Conservation (phyloP, 192 early-diverging fungal species). For the Linnemannia elongata region DNA sequence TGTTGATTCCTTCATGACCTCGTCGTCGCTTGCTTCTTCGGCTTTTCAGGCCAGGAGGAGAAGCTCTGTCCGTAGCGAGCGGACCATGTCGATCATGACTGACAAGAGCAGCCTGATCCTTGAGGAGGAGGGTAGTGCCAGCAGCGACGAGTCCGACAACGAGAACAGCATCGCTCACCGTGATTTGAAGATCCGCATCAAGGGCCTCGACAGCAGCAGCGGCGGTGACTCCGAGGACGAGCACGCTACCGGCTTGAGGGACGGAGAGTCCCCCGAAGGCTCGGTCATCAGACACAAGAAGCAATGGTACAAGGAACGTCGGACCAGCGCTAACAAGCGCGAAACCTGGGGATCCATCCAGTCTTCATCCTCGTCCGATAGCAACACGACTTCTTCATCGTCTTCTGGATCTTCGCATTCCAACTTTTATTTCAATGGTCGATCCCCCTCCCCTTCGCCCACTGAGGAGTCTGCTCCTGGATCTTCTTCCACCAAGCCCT, state of each 20-base stretch:
- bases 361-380: conserved; percentile 38
- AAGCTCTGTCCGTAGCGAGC: conserved; percentile 18
- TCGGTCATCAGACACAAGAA: conserved; percentile 5
- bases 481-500: neutral
- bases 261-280: neutral
- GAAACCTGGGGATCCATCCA: conserved; percentile 45
- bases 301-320: conserved; percentile 30
- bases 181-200: neutral
- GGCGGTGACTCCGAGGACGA: neutral
- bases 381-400: conserved; percentile 24
- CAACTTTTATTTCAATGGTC: conserved; percentile 52
- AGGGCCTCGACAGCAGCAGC: neutral
- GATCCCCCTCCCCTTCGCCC: conserved; percentile 47
- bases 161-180: neutral
- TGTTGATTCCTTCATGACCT: neutral
- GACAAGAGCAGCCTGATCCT: conserved; percentile 16
- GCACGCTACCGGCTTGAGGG: neutral
- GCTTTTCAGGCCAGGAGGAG: neutral
- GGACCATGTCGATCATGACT: conserved; percentile 36
- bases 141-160: neutral
- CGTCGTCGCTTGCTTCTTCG: neutral
- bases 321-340: neutral
- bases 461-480: conserved; percentile 28
- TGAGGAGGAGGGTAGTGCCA: neutral
- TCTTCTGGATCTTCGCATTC: conserved; percentile 42